Base-by-base conservation (phyloP, 2,329 filamentous ascomycete species). In the Colletotrichum musae region DNA sequence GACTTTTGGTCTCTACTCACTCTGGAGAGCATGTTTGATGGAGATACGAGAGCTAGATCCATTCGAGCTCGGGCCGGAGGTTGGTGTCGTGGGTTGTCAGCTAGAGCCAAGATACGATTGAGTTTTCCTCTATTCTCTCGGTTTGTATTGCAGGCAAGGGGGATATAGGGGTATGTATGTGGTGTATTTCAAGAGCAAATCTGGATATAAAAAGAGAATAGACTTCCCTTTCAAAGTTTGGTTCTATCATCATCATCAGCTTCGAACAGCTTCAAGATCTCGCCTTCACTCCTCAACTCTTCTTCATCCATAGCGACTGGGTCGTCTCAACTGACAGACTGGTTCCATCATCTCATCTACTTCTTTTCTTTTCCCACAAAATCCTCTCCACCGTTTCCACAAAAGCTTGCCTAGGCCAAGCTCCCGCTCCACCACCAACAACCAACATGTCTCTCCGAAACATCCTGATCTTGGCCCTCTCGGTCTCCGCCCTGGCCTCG, bases 241-340 rank as follows among this genome's bases (percentile, higher is more conserved):
- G n/a, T 53, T 36, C n/a, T 36, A 58, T 63, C 58, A 26, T 43
- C 64, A 43, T 43, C 64, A 51, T 21, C 52, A 64, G 50, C 59
- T 66, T 56, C 21, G 28, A 61, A 43, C 28, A 62, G 59, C 45
- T 32, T 36, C 18, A 63, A 52, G 18, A 56, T 57, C 4, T 39
- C 50, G 9, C 41, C 9, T 7, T 4, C 3, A 36, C 7, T 28
- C 24, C 18, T 7, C 26, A 36, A 36, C 26, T 24, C 47, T 50
- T 41, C 9, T 6, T 7, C 3, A 5, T n/a, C 18, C 24, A 43
- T 18, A 21, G 6, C 65, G 65, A 41, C 65, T 58, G 65, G 36
- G 32, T 68, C 65, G 65, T 64, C 18, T 64, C 47, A 54, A 39
- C 26, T 68, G 47, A 68, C 52, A 64, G 65, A 24, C 65, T 64